Conservation (phyloP, 176 grass and related monocot species). For the Aechmea fasciata region DNA sequence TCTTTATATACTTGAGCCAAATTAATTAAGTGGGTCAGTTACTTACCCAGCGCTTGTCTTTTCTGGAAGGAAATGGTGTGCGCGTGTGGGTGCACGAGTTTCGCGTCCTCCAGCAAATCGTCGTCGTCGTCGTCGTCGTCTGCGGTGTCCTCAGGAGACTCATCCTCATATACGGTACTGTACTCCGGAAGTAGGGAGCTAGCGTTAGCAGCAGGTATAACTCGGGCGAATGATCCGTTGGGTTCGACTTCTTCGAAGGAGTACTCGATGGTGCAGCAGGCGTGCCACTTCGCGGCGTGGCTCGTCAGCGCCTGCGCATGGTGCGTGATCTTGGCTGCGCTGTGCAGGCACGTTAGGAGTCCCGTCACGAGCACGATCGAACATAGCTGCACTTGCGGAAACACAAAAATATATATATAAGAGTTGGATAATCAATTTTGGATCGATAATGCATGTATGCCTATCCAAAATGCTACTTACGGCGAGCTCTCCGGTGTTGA, state of each 20-base stretch:
- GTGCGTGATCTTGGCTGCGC: constrained; percentile 87
- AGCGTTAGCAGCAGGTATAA: constrained; percentile 4
- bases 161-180: constrained; percentile 7
- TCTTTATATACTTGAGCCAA: no score
- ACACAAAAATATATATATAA: no score
- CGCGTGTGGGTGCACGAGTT: constrained; percentile 19
- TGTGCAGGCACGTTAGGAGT: constrained; percentile 68
- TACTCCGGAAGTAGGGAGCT: constrained; percentile 19
- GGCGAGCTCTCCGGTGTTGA: constrained; percentile 81
- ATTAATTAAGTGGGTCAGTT: neutral
- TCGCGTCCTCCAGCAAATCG: constrained; percentile 64
- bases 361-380: constrained; percentile 78
- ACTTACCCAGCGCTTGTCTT: constrained; percentile 65
- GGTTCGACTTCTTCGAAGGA: neutral
- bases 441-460: no score
- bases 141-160: constrained; percentile 13
- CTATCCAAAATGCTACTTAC: constrained; percentile 43
- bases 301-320: constrained; percentile 78
- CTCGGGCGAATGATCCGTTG: constrained; percentile 2
- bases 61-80: constrained; percentile 80
- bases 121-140: constrained; percentile 3
- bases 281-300: constrained; percentile 91
- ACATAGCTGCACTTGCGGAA: constrained; percentile 32
- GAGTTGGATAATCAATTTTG: no score
- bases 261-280: constrained; percentile 79